phyloP scores from a whole-genome alignment of 1,284 basidiomycete species.

The Ustilago vetiveriae region DNA sequence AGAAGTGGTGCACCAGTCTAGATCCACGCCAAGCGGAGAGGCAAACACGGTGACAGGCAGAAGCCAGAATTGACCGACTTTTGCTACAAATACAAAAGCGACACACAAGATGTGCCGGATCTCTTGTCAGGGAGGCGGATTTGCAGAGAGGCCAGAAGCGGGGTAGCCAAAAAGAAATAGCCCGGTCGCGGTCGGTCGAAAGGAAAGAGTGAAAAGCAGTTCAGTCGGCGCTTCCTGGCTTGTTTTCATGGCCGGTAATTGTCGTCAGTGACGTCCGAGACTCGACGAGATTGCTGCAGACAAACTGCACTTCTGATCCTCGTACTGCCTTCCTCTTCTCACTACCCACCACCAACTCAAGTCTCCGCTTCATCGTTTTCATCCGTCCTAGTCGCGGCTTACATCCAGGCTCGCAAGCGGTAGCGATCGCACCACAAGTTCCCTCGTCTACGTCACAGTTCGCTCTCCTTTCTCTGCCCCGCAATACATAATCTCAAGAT shows the following conservation, averaged over 20 bases:
- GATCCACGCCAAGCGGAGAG: too few species aligned
- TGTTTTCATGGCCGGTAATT: background rate
- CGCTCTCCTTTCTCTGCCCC: background rate
- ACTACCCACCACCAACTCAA: slow-evolving; percentile 4
- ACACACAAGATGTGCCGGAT: background rate
- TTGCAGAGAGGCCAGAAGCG: background rate
- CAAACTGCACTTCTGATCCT: too few species aligned
- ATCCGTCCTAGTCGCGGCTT: too few species aligned
- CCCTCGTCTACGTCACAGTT: background rate
- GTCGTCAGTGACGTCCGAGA: slow-evolving; percentile 5
- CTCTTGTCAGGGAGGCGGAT: background rate
- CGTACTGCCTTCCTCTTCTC: too few species aligned
- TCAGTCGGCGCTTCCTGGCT: too few species aligned
- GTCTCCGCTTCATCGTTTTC: background rate
- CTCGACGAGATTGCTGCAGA: too few species aligned
- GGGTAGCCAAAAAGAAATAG: slow-evolving; percentile 1
- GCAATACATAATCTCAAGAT: slow-evolving; percentile 26
- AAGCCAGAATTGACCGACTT: background rate
- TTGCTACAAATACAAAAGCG: too few species aligned
- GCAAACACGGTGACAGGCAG: too few species aligned
- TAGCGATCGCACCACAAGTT: too few species aligned
- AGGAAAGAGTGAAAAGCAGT: background rate
- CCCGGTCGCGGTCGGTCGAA: background rate
- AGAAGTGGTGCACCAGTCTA: too few species aligned
- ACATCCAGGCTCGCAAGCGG: too few species aligned